Base-by-base conservation (phyloP, 1,284 basidiomycete genomes). In the Cutaneotrichosporon spelunceum region DNA sequence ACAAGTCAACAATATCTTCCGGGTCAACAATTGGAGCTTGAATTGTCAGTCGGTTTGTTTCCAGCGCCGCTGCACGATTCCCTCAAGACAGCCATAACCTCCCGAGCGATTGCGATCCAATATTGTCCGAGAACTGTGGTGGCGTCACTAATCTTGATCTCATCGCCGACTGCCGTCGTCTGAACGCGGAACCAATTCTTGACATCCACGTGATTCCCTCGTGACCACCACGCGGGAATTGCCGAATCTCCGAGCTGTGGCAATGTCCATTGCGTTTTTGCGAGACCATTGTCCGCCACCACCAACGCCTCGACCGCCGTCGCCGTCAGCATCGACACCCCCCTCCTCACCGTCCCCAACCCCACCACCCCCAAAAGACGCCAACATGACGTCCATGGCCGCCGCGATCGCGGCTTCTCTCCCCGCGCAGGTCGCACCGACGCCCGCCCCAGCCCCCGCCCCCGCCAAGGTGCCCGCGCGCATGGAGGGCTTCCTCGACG, bases 401-500 rank as follows among this genome's bases (percentile, higher is more conserved):
- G 90, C 80, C 47, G 78, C 89, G 47, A 83, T 93, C 42, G 91
- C 91, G 72, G 91, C 91, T 36, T 87, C 88, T 27, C 82, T 92
- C 34, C 91, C 91, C 85, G 68, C 84, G 85, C 70, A 69, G 56
- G 67, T 63, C 79, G 85, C 60, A 74, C 84, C 45, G 82, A 84
- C 30, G 82, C 82, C 83, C 57, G 84, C 86, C 33, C 85, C 88
- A 14, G 84, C 83, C 30, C 85, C 71, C 30, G 59, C 68, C 2
- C 57, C 81, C 84, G 70, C 70, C 48, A 73, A 76, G 56, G 91
- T 95, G 67, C 93, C 91, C 26, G 85, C 90, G 11, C 89, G 90
- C 66, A 91, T 93, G 88, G 85, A 90, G 57, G 91, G 90, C 75
- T 87, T 88, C 63, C 87, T 94, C 73, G 92, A 95, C 79, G 88